These are phyloP conservation scores for Jatropha multifida DNA, from an alignment of 441 rosid genomes.

Conservation along the genomic window DNA sequence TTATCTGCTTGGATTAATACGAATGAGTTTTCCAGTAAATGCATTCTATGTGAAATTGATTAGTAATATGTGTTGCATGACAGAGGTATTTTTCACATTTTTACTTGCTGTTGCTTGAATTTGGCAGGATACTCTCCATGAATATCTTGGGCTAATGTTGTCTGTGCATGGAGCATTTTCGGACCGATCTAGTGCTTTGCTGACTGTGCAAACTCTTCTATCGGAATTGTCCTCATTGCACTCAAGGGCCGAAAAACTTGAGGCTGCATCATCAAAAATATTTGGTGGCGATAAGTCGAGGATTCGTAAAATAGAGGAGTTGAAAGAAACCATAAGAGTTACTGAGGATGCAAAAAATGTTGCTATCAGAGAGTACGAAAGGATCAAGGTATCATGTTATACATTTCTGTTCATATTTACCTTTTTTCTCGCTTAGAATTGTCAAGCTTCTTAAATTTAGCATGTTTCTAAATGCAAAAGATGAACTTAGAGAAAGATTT, in stretches of 20 bases:
- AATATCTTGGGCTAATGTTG: constrained; percentile 80
- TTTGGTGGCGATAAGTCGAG: constrained; percentile 96
- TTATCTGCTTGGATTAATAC: background rate
- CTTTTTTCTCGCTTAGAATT: background rate
- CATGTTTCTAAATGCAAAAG: background rate
- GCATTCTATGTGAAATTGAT: background rate
- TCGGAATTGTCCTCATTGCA: constrained; percentile 71
- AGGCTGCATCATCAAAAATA: constrained; percentile 83
- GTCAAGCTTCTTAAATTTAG: background rate
- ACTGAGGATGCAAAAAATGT: constrained; percentile 83
- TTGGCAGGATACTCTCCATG: constrained; percentile 80
- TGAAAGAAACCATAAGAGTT: constrained; percentile 66
- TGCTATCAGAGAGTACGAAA: constrained; percentile 73
- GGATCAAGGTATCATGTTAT: constrained; percentile 61
- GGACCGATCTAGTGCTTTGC: constrained; percentile 79
- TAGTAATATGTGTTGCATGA: background rate
- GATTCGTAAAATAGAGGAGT: constrained; percentile 76
- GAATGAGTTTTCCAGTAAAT: background rate
- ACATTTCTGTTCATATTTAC: background rate
- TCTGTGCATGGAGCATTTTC: constrained; percentile 80
- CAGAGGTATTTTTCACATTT: background rate
- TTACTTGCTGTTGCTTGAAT: background rate
- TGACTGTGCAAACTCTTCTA: constrained; percentile 86
- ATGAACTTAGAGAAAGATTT: background rate
- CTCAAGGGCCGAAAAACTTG: constrained; percentile 76